phyloP scores from a whole-genome alignment of 257 asterid genomes.

The Solanum commersonii region DNA sequence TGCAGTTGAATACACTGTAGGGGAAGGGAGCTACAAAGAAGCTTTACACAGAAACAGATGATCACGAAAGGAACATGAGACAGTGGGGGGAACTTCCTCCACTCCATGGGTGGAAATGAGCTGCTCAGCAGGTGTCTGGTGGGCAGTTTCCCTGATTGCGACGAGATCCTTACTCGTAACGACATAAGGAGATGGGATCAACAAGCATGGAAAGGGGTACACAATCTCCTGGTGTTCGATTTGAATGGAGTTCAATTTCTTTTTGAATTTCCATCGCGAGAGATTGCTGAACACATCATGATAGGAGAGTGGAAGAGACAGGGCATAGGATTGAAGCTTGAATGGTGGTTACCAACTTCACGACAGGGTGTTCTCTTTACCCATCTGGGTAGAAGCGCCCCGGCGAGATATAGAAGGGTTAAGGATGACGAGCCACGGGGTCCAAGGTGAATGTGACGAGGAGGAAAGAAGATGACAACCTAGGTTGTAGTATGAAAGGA shows the following conservation, averaged over 20 bases:
- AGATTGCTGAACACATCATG: not conserved
- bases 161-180: not conserved
- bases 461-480: not conserved
- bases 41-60: not conserved
- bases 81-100: not conserved
- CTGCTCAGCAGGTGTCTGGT: not conserved
- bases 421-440: not conserved
- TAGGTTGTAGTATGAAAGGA: not conserved
- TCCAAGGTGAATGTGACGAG: not conserved
- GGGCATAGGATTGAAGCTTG: not conserved
- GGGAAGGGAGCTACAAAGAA: not conserved
- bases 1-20: not conserved
- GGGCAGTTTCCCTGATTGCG: not conserved
- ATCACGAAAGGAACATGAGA: not conserved
- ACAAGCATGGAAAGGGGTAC: not conserved
- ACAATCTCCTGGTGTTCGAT: not conserved
- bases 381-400: not conserved
- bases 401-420: not conserved
- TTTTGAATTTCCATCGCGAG: not conserved
- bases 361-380: not conserved
- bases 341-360: not conserved
- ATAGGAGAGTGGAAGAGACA: not conserved
- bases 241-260: not conserved
- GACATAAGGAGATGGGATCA: not conserved
- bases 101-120: not conserved